Percentiles rank a stretch among this genome's conserved stretches.
These are phyloP conservation scores for Debaryomycetaceae sp. DNA, from an alignment of 1,139 yeast genomes.

Conservation along the genomic window DNA sequence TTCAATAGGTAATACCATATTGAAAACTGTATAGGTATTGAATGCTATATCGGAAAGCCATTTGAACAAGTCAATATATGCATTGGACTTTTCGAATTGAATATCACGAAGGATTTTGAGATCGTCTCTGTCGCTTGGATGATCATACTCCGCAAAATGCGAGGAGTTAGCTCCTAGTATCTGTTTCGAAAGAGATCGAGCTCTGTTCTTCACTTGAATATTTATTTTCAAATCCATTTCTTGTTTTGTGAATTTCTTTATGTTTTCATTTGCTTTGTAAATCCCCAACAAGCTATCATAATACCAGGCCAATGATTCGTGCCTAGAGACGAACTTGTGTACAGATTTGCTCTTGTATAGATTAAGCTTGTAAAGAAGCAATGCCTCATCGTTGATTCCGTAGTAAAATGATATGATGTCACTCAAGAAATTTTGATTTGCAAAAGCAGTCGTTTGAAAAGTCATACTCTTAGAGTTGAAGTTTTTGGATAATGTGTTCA, in stretches of 20 bases:
- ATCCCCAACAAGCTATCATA: conserved; percentile 55
- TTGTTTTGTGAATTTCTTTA: conserved; percentile 37
- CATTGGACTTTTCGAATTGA: conserved; percentile 36
- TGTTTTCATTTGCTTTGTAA: conserved; percentile 41
- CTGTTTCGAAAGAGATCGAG: conserved; percentile 36
- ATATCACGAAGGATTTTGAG: conserved; percentile 26
- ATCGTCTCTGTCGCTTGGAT: conserved; percentile 20
- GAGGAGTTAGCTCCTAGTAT: conserved; percentile 22
- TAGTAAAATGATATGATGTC: conserved; percentile 57
- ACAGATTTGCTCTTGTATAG: conserved; percentile 39
- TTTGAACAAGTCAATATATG: conserved; percentile 41
- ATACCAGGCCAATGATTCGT: conserved; percentile 65
- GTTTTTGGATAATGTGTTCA: conserved; percentile 15
- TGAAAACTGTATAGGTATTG: conserved; percentile 44
- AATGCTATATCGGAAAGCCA: conserved; percentile 40
- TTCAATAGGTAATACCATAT: conserved; percentile 36
- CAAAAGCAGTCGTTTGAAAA: conserved; percentile 25
- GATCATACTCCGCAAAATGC: background rate
- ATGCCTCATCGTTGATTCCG: conserved; percentile 59
- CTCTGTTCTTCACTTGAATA: conserved; percentile 38
- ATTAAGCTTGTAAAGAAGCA: conserved; percentile 51
- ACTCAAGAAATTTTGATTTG: conserved; percentile 41
- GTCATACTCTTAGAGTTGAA: conserved; percentile 9
- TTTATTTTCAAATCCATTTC: conserved; percentile 41
- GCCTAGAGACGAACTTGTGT: conserved; percentile 38